Conservation (phyloP, 1,139 yeast species). For the Pichia sp. region DNA sequence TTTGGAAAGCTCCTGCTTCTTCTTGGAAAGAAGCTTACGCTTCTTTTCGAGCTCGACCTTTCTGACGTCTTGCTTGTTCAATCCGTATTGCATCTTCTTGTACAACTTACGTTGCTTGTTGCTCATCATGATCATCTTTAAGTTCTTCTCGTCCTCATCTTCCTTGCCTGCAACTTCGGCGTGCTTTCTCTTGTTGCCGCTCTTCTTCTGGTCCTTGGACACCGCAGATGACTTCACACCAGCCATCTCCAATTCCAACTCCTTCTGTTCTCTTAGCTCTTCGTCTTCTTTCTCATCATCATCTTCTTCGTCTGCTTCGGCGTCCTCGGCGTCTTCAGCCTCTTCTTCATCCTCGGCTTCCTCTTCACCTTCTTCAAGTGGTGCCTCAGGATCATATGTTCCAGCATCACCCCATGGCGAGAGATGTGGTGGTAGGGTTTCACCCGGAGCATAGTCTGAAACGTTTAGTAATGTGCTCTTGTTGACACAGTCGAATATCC, state of each 20-base stretch:
- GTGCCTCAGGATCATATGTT: constrained; percentile 78
- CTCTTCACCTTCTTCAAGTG: constrained; percentile 38
- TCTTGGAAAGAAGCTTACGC: constrained; percentile 68
- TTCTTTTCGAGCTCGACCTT: constrained; percentile 70
- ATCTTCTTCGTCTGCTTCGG: constrained; percentile 36
- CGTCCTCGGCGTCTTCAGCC: constrained; percentile 47
- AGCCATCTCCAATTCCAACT: constrained; percentile 84
- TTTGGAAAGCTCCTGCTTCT: constrained; percentile 21
- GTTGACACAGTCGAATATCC: constrained; percentile 92
- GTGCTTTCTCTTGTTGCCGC: constrained; percentile 41
- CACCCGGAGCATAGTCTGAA: constrained; percentile 86
- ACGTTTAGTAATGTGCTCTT: constrained; percentile 71
- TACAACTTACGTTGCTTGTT: constrained; percentile 93
- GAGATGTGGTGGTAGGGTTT: constrained; percentile 90
- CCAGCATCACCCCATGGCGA: constrained; percentile 99
- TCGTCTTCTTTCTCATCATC: constrained; percentile 40
- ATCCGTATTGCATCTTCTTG: constrained; percentile 92
- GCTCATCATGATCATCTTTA: constrained; percentile 96
- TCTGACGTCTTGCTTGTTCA: constrained; percentile 78
- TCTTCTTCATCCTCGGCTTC: constrained; percentile 49
- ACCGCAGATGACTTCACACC: constrained; percentile 74
- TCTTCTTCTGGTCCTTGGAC: constrained; percentile 32
- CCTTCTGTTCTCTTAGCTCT: constrained; percentile 68
- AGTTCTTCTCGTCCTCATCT: constrained; percentile 81
- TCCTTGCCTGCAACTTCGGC: constrained; percentile 67